Conservation (phyloP, 176 grass and related monocot species). For the Luzula sylvatica region DNA sequence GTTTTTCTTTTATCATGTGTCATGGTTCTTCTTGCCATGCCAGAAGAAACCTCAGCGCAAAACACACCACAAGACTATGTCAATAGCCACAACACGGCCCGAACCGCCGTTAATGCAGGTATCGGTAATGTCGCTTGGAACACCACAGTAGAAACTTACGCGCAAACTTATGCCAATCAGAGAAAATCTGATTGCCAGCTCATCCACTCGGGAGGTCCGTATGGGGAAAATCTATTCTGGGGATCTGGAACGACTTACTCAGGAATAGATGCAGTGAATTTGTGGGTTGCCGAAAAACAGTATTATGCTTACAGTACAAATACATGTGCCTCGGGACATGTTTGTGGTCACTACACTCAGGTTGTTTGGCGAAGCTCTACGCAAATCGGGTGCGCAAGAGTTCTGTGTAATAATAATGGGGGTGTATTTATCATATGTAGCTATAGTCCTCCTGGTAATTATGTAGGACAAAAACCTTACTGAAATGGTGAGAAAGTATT, state of each 20-base stretch:
- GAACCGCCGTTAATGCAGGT: slow-evolving; percentile 1
- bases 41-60: slow-evolving; percentile 21
- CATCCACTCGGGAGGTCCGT: too few relatives aligned
- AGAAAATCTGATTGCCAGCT: too few relatives aligned
- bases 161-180: slow-evolving; percentile 26
- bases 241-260: slow-evolving; percentile 7
- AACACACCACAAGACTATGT: slow-evolving; percentile 28
- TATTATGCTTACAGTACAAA: slow-evolving; percentile 34
- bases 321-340: slow-evolving; percentile 5
- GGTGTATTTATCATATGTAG: too few relatives aligned
- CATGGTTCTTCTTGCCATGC: not conserved
- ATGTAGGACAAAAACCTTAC: slow-evolving; percentile 23
- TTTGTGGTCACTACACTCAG: too few relatives aligned
- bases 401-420: too few relatives aligned
- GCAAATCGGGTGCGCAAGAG: too few relatives aligned
- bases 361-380: too few relatives aligned
- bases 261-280: slow-evolving; percentile 6
- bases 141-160: slow-evolving; percentile 22
- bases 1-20: too few relatives aligned
- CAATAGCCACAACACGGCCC: slow-evolving; percentile 26
- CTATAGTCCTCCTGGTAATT: too few relatives aligned
- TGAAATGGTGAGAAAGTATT: slow-evolving; percentile 13
- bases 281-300: slow-evolving; percentile 34
- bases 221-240: slow-evolving; percentile 31
- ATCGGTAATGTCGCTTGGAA: slow-evolving; percentile 35